phyloP scores from a whole-genome alignment of 441 rosid species.

The Eruca vesicaria region DNA sequence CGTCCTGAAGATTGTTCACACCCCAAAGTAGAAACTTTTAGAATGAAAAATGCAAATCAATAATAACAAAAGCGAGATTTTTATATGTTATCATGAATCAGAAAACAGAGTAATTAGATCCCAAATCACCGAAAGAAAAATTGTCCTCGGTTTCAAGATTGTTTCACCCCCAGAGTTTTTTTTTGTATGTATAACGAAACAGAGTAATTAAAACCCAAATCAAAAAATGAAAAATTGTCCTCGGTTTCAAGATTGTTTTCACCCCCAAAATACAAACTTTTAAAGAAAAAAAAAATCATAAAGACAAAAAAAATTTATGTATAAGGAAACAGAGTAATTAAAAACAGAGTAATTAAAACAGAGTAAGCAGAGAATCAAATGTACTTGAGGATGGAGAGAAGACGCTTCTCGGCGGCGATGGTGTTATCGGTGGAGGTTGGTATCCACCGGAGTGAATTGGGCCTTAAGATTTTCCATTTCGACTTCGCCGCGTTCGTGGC shows the following conservation, averaged over 20 bases:
- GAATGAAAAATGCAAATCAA: background rate
- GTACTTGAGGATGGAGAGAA: conserved; percentile 79
- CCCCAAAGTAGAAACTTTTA: background rate
- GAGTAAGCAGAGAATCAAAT: background rate
- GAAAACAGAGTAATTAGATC: too few species aligned
- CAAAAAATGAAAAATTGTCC: conserved; percentile 30
- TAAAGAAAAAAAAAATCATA: background rate
- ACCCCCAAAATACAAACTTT: background rate
- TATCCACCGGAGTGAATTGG: conserved; percentile 93
- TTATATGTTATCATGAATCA: background rate
- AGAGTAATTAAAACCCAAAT: too few species aligned
- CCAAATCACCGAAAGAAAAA: background rate
- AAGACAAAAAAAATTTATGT: background rate
- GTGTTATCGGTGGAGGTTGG: conserved; percentile 90
- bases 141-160: conserved; percentile 42
- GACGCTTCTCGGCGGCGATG: conserved; percentile 95
- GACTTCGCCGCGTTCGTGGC: conserved; percentile 45
- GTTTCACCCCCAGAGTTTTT: background rate
- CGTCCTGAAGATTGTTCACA: conserved; percentile 55
- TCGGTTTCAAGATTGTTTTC: conserved; percentile 28
- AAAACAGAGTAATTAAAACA: background rate
- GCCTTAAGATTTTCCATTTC: conserved; percentile 69
- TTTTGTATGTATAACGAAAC: too few species aligned
- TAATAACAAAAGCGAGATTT: background rate
- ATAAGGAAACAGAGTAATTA: background rate